Evolutionary conservation across 2,329 filamentous ascomycete species (phyloP).

Genomic region (Biscogniauxia mediterranea): DNA sequence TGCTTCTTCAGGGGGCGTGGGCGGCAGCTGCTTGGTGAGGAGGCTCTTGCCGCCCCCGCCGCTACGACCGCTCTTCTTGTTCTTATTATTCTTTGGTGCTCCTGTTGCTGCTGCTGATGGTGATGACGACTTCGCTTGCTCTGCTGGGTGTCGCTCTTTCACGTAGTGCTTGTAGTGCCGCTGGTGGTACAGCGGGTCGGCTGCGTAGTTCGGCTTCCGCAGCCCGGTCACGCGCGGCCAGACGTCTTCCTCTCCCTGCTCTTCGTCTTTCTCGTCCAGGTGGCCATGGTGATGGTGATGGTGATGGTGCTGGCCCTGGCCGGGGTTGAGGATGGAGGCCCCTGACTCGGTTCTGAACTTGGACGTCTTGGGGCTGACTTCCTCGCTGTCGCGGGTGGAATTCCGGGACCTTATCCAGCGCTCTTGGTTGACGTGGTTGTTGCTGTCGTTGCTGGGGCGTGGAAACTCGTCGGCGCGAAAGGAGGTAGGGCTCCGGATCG

Average conservation of each 20-base stretch:
- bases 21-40: too few species aligned
- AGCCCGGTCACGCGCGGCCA: not conserved
- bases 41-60: too few species aligned
- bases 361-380: not conserved
- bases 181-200: not conserved
- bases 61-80: not conserved
- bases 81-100: not conserved
- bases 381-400: not conserved
- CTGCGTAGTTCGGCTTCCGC: not conserved
- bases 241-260: not conserved
- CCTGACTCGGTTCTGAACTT: not conserved
- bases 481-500: conserved; percentile 15
- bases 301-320: too few species aligned
- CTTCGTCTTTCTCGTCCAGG: not conserved
- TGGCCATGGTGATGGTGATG: too few species aligned
- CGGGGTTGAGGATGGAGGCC: too few species aligned
- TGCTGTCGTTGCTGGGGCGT: not conserved
- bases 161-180: not conserved
- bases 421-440: not conserved
- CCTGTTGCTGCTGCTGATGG: not conserved
- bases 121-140: not conserved
- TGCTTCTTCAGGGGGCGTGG: too few species aligned
- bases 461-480: not conserved
- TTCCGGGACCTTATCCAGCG: not conserved
- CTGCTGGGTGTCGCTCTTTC: not conserved